Conservation (phyloP, 345 rosid species). For the Brassica rapa region DNA sequence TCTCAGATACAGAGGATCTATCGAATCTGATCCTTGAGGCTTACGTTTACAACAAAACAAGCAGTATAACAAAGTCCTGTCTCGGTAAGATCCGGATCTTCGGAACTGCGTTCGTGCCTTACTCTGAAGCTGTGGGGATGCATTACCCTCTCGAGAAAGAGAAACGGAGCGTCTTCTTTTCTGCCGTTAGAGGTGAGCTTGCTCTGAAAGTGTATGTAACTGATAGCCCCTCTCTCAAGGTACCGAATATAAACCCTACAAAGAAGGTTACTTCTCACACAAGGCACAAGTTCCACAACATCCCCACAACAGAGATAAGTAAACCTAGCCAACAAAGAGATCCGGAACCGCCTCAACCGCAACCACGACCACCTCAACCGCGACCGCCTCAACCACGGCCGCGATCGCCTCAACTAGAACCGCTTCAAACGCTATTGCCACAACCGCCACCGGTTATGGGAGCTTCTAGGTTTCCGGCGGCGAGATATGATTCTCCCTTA, state of each 20-base stretch:
- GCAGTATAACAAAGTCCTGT: slow-evolving; percentile 49
- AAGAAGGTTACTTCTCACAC: slow-evolving; percentile 43
- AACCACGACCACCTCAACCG: background rate
- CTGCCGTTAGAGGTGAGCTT: slow-evolving; percentile 61
- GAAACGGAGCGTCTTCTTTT: slow-evolving; percentile 48
- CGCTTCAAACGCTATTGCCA: slow-evolving; percentile 1
- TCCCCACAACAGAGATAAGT: slow-evolving; percentile 7
- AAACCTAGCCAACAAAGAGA: slow-evolving; percentile 8
- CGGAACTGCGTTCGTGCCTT: slow-evolving; percentile 75
- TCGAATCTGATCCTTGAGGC: slow-evolving; percentile 66
- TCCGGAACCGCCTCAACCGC: slow-evolving; percentile 39
- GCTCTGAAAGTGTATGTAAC: slow-evolving; percentile 75
- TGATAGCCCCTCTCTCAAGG: slow-evolving; percentile 55
- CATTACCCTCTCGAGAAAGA: slow-evolving; percentile 91
- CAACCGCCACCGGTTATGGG: slow-evolving; percentile 36
- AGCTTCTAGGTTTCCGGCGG: background rate
- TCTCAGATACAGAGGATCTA: slow-evolving; percentile 65
- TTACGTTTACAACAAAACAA: slow-evolving; percentile 49
- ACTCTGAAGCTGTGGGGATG: slow-evolving; percentile 71
- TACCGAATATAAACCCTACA: slow-evolving; percentile 53
- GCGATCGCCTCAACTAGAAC: slow-evolving; percentile 3
- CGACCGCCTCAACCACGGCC: background rate
- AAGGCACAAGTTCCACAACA: slow-evolving; percentile 25
- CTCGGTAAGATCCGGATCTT: slow-evolving; percentile 74
- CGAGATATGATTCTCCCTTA: background rate